Evolutionary conservation across 2,329 filamentous ascomycete species (phyloP).

Genomic region (Aureobasidium vineae): DNA sequence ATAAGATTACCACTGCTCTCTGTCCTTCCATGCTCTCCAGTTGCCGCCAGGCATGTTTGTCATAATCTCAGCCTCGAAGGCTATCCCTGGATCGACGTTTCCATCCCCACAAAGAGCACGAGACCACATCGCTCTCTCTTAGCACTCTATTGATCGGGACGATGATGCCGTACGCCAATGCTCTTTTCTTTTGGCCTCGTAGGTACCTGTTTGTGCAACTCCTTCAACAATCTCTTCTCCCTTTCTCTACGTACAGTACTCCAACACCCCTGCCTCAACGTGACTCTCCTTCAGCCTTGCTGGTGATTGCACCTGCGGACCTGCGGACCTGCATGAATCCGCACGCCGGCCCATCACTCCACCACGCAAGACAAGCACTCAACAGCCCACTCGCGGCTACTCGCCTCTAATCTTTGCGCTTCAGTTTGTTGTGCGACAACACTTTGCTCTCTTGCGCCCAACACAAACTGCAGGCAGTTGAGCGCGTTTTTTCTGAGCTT

Average conservation of each 20-base stretch:
- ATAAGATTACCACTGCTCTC: not conserved
- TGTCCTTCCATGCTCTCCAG: not conserved
- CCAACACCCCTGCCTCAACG: not conserved
- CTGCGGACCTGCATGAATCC: slow-evolving; percentile 11
- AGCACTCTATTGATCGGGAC: slow-evolving; percentile 3
- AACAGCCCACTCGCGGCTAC: not conserved
- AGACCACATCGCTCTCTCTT: slow-evolving; percentile 11
- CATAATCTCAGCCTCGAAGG: not conserved
- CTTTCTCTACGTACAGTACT: not conserved
- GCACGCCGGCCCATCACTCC: not conserved
- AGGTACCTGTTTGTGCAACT: not conserved
- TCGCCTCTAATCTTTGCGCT: not conserved
- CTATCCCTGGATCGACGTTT: slow-evolving; percentile 12
- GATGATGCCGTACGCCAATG: slow-evolving; percentile 22
- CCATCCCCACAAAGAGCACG: slow-evolving; percentile 18
- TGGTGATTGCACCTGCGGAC: not conserved
- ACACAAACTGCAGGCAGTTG: slow-evolving; percentile 13
- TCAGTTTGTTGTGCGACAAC: slow-evolving; percentile 10
- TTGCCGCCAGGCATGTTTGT: not conserved
- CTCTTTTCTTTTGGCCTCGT: slow-evolving; percentile 3
- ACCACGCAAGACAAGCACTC: slow-evolving; percentile 10
- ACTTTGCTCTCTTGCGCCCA: not conserved
- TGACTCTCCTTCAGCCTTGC: not conserved
- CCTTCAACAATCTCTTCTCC: not conserved
- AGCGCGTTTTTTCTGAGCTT: not conserved